Percentiles rank a stretch among this genome's conserved stretches.
Conservation (phyloP, 1,139 yeast species). For the Debaryomyces udenii region DNA sequence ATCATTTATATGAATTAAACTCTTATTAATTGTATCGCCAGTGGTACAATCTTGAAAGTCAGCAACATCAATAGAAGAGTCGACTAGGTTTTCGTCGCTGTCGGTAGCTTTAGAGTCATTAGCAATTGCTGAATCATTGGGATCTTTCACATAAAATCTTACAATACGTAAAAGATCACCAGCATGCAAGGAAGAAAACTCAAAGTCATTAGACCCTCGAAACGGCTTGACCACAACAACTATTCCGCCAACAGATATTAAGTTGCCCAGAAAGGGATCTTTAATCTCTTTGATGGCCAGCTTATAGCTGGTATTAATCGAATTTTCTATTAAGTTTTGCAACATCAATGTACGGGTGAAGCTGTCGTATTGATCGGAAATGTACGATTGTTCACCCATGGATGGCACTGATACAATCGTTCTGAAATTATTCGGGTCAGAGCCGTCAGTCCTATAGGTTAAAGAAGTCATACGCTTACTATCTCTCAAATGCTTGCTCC, state of each 20-base stretch:
- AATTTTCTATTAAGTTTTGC: slow-evolving; percentile 26
- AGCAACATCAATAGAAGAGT: neutral
- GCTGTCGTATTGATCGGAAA: slow-evolving; percentile 27
- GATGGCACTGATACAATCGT: slow-evolving; percentile 22
- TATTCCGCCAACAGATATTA: slow-evolving; percentile 34
- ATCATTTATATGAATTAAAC: slow-evolving; percentile 13
- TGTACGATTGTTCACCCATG: slow-evolving; percentile 14
- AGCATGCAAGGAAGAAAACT: slow-evolving; percentile 29
- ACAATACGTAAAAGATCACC: slow-evolving; percentile 41
- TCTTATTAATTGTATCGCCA: neutral
- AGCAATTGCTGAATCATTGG: slow-evolving; percentile 6
- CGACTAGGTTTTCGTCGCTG: neutral
- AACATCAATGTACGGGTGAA: slow-evolving; percentile 33
- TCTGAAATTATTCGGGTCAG: slow-evolving; percentile 10
- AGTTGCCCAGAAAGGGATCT: slow-evolving; percentile 34
- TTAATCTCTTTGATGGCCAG: slow-evolving; percentile 26
- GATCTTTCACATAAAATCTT: slow-evolving; percentile 27
- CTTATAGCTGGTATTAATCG: slow-evolving; percentile 15
- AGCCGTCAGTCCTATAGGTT: slow-evolving; percentile 13
- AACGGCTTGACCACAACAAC: slow-evolving; percentile 42
- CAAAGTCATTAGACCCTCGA: slow-evolving; percentile 24
- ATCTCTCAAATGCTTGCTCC: neutral
- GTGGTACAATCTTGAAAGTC: neutral
- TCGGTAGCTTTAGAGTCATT: neutral
- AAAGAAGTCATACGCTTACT: slow-evolving; percentile 15